phyloP scores from a whole-genome alignment of 495 filamentous ascomycete species.

The Aspergillus baeticus region DNA sequence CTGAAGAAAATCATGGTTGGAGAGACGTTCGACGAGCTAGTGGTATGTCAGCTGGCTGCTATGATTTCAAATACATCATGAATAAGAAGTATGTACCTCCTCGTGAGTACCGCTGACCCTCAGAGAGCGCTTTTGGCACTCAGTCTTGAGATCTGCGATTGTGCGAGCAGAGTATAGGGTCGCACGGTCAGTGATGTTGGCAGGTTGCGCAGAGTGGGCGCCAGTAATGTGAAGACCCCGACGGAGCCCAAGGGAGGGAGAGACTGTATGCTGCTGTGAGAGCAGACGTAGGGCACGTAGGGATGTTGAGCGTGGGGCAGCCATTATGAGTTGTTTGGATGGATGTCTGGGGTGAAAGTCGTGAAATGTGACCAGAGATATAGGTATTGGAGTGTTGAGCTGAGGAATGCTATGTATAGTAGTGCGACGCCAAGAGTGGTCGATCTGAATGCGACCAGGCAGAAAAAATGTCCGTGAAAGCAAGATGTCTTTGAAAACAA shows the following conservation, averaged over 20 bases:
- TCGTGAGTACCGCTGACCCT: conserved; percentile 32
- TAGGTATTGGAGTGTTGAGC: conserved; percentile 14
- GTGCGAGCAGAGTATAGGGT: conserved; percentile 36
- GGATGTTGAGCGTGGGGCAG: conserved; percentile 48
- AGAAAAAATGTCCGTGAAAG: neutral
- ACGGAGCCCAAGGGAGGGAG: conserved; percentile 36
- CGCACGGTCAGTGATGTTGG: conserved; percentile 34
- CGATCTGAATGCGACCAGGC: neutral
- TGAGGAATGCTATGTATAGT: conserved; percentile 14
- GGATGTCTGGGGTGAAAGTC: neutral
- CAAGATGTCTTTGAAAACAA: neutral
- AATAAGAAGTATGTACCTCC: conserved; percentile 30
- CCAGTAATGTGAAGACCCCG: conserved; percentile 57
- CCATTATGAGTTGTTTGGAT: conserved; percentile 36
- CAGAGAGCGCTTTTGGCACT: conserved; percentile 39
- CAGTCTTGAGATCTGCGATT: conserved; percentile 39
- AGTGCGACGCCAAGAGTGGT: conserved; percentile 12
- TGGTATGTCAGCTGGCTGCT: conserved; percentile 2
- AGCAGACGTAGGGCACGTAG: conserved; percentile 49
- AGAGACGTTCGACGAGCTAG: conserved; percentile 52
- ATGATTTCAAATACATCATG: neutral
- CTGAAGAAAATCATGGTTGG: conserved; percentile 52
- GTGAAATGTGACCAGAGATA: conserved; percentile 6
- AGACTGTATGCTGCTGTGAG: conserved; percentile 38
- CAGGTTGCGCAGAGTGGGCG: conserved; percentile 45